Evolutionary conservation across 805 yeast species (phyloP).

Genomic region (Peterozyma xylosa): DNA sequence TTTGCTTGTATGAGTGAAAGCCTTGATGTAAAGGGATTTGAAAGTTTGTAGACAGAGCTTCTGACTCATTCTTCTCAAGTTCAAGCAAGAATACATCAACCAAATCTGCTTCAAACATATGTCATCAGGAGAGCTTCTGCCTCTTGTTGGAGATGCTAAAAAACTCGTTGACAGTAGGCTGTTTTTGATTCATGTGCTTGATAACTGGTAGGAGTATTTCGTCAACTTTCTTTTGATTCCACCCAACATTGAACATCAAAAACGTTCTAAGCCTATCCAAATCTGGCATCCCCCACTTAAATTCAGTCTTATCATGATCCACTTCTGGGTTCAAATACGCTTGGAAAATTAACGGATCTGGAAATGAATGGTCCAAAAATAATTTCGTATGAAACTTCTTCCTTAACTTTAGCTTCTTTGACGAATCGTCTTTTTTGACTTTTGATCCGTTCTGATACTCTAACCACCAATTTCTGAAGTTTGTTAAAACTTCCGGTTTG

Average conservation of each 20-base stretch:
- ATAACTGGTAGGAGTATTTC: conserved; percentile 83
- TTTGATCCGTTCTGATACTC: conserved; percentile 31
- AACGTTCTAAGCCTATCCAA: conserved; percentile 69
- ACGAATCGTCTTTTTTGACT: conserved; percentile 30
- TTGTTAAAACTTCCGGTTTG: conserved; percentile 17
- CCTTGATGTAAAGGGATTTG: no score
- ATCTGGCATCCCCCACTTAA: conserved; percentile 89
- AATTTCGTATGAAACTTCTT: conserved; percentile 48
- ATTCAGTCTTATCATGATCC: conserved; percentile 68
- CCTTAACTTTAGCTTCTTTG: conserved; percentile 52
- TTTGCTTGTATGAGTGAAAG: no score
- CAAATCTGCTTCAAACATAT: no score
- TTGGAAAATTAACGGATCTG: conserved; percentile 57
- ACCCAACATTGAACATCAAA: conserved; percentile 64
- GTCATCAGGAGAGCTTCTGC: no score
- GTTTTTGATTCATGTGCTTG: conserved; percentile 62
- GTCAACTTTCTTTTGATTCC: conserved; percentile 72
- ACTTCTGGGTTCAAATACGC: conserved; percentile 82
- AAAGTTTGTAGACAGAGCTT: no score
- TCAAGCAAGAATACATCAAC: no score
- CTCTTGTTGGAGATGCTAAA: conserved; percentile 21
- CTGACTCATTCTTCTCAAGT: no score
- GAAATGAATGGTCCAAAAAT: conserved; percentile 56
- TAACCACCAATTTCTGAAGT: conserved; percentile 52
- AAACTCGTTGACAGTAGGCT: conserved; percentile 58